phyloP scores from a whole-genome alignment of 78 protist species.

The Isochrysis galbana region DNA sequence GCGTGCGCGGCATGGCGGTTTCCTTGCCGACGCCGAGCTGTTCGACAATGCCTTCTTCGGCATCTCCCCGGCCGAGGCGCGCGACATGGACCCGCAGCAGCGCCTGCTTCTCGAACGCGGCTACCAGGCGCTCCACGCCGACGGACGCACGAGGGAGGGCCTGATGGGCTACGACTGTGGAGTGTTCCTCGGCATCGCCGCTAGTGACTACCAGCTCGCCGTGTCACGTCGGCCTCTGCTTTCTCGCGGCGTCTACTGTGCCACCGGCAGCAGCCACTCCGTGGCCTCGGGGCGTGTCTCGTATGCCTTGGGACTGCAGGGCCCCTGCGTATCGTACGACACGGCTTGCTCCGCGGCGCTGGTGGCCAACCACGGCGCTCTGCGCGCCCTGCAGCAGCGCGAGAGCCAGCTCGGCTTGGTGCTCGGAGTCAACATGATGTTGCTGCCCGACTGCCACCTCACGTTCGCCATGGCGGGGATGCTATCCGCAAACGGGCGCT shows the following conservation, averaged over 20 bases:
- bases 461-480: conserved; percentile 55
- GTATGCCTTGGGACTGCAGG: conserved; percentile 71
- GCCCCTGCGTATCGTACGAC: conserved; percentile 80
- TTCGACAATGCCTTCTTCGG: not conserved
- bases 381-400: not conserved
- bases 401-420: not conserved
- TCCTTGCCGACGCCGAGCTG: not conserved
- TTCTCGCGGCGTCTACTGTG: not conserved
- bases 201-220: not conserved
- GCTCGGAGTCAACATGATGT: not conserved
- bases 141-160: not conserved
- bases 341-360: conserved; percentile 88
- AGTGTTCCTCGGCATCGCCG: not conserved
- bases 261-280: not conserved
- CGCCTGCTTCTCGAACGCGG: conserved; percentile 6
- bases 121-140: not conserved
- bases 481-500: conserved; percentile 62
- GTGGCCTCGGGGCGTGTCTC: conserved; percentile 62
- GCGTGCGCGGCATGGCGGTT: conserved; percentile 21
- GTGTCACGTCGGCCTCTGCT: not conserved
- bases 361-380: conserved; percentile 69
- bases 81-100: conserved; percentile 29
- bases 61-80: conserved; percentile 15
- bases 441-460: not conserved
- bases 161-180: not conserved